Evolutionary conservation across 1,284 basidiomycete species (phyloP).

Genomic region (Vanrija sp.): DNA sequence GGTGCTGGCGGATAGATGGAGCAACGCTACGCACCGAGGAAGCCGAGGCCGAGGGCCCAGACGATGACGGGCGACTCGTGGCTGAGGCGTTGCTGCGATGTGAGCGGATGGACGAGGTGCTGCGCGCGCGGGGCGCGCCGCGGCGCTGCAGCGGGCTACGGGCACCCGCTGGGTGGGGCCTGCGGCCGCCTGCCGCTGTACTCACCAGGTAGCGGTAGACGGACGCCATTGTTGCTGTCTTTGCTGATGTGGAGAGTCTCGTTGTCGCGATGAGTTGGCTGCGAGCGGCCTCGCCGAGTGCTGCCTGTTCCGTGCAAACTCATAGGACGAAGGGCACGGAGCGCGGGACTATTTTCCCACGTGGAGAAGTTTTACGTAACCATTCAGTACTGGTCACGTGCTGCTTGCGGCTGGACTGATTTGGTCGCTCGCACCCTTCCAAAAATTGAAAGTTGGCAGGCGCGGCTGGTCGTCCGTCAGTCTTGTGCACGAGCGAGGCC

Average conservation of each 20-base stretch:
- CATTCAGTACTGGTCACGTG: no score
- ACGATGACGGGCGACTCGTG: conserved; percentile 92
- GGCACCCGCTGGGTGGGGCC: no score
- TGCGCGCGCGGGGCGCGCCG: no score
- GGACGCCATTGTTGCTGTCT: conserved; percentile 20
- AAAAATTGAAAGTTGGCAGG: no score
- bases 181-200: background rate
- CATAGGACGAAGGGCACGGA: background rate
- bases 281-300: no score
- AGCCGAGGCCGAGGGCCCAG: conserved; percentile 74
- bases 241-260: conserved; percentile 6
- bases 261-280: background rate
- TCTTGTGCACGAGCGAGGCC: no score
- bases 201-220: conserved; percentile 30
- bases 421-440: no score
- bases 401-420: no score
- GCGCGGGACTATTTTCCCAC: no score
- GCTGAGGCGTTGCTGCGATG: conserved; percentile 65
- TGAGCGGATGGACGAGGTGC: conserved; percentile 1
- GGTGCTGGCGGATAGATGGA: background rate
- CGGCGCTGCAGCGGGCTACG: no score
- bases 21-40: conserved; percentile 32
- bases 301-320: background rate
- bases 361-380: no score
- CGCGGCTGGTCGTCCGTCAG: no score